phyloP scores from a whole-genome alignment of 352 stramenopile genomes.

The Thalassiosira hispida region DNA sequence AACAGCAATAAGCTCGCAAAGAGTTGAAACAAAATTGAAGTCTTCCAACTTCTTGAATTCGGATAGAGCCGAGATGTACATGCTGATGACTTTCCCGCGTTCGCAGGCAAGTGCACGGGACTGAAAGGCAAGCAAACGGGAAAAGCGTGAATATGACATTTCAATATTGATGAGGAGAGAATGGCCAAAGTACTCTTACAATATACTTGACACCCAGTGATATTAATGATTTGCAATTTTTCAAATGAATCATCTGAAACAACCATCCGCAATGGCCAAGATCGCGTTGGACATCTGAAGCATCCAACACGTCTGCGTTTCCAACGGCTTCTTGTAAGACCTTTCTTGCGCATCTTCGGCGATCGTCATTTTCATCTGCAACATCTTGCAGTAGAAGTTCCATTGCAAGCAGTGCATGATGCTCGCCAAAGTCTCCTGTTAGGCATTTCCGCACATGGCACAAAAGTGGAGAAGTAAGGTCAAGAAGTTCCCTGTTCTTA shows the following conservation, averaged over 20 bases:
- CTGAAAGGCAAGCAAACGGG: neutral
- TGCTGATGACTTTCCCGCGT: constrained; percentile 62
- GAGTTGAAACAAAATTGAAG: constrained; percentile 60
- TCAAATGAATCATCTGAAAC: constrained; percentile 21
- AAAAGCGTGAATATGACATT: neutral
- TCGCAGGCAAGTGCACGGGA: constrained; percentile 54
- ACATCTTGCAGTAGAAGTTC: constrained; percentile 77
- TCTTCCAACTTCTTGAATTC: constrained; percentile 50
- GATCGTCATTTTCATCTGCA: constrained; percentile 63
- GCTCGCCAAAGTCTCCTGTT: constrained; percentile 65
- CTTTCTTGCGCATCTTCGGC: constrained; percentile 65
- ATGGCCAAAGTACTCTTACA: constrained; percentile 18
- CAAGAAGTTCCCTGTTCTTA: constrained; percentile 65
- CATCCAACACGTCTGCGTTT: constrained; percentile 19
- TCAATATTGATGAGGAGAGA: neutral
- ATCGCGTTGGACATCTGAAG: constrained; percentile 4
- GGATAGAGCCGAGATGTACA: constrained; percentile 58
- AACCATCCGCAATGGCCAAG: constrained; percentile 43
- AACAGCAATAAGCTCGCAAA: constrained; percentile 67
- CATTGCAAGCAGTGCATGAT: constrained; percentile 60
- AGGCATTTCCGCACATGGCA: constrained; percentile 72
- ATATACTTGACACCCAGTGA: constrained; percentile 55
- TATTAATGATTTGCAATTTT: constrained; percentile 24
- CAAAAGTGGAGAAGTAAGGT: constrained; percentile 69
- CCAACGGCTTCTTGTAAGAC: constrained; percentile 70